Percentiles rank a stretch among this genome's conserved stretches.
Conservation (phyloP, 2,329 filamentous ascomycete genomes). For the Alternaria consortialis region DNA sequence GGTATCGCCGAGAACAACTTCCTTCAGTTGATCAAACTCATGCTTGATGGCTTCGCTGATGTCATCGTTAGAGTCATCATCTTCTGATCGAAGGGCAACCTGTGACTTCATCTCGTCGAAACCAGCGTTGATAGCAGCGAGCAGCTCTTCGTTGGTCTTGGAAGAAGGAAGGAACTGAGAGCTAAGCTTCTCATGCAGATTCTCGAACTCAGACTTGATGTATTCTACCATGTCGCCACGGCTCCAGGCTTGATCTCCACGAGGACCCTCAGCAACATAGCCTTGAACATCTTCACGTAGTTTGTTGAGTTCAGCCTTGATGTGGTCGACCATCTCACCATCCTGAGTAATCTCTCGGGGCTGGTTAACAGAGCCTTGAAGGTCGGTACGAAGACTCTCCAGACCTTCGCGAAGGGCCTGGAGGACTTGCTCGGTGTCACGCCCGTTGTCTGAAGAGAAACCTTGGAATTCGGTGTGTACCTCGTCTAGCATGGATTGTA, state of each 20-base stretch:
- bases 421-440: conserved; percentile 86
- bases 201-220: conserved; percentile 66
- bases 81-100: conserved; percentile 47
- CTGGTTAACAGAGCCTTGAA: conserved; percentile 82
- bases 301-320: conserved; percentile 71
- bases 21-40: conserved; percentile 83
- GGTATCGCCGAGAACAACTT: conserved; percentile 73
- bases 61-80: conserved; percentile 54
- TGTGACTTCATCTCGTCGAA: conserved; percentile 55
- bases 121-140: conserved; percentile 51
- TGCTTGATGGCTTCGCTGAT: conserved; percentile 76
- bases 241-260: conserved; percentile 52
- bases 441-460: conserved; percentile 79
- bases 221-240: conserved; percentile 59
- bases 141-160: conserved; percentile 50
- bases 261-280: conserved; percentile 55
- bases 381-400: conserved; percentile 79
- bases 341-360: conserved; percentile 74
- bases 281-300: conserved; percentile 69
- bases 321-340: conserved; percentile 78
- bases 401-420: conserved; percentile 89
- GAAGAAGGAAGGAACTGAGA: conserved; percentile 52
- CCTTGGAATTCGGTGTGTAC: conserved; percentile 76
- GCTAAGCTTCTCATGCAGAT: conserved; percentile 67
- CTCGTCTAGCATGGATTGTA: conserved; percentile 67